Percentiles rank a stretch among this genome's conserved stretches.
These are phyloP conservation scores for Pyrus bretschneideri DNA, from an alignment of 306 rosid species.

Conservation along the genomic window DNA sequence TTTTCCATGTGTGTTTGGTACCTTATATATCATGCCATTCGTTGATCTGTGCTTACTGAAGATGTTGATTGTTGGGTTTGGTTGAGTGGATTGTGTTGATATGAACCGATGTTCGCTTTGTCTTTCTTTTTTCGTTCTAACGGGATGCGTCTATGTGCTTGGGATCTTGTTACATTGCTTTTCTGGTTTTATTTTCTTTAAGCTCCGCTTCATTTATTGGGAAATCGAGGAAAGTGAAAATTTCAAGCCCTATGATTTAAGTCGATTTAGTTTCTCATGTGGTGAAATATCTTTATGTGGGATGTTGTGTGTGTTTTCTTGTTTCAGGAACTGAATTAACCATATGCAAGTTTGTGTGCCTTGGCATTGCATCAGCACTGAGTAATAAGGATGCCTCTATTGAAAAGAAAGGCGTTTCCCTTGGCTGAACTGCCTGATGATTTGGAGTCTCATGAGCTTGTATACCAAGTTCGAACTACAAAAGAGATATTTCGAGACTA, in stretches of 20 bases:
- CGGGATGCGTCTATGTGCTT: not conserved
- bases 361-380: not conserved
- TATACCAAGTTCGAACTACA: slow-evolving; percentile 78
- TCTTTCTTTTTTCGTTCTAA: not conserved
- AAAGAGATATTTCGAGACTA: slow-evolving; percentile 79
- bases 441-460: slow-evolving; percentile 59
- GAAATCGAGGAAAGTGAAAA: not conserved
- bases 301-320: not conserved
- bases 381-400: slow-evolving; percentile 58
- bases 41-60: not conserved
- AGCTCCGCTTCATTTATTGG: not conserved
- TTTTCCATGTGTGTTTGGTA: not conserved
- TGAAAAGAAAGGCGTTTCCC: slow-evolving; percentile 63
- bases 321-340: not conserved
- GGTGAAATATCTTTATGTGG: not conserved
- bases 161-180: not conserved
- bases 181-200: not conserved
- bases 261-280: not conserved
- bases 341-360: not conserved
- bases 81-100: not conserved
- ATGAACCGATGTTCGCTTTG: not conserved
- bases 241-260: not conserved
- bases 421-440: slow-evolving; percentile 65
- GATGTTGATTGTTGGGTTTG: not conserved
- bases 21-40: not conserved